These are phyloP conservation scores for Cladosporium sphaerospermum DNA, from an alignment of 2,329 filamentous ascomycete genomes.

Conservation along the genomic window DNA sequence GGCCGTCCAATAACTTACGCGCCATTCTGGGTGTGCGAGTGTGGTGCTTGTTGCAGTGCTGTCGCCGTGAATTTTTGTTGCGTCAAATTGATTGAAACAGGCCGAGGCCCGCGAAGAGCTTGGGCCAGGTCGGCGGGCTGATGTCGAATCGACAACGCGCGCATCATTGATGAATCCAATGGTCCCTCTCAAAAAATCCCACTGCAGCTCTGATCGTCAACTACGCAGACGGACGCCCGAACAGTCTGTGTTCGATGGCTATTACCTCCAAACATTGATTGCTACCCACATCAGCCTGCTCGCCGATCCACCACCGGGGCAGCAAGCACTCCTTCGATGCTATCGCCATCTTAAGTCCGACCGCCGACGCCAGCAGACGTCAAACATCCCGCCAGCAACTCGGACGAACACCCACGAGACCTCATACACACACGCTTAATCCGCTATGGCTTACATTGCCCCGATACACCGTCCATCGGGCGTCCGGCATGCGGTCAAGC, in stretches of 20 bases:
- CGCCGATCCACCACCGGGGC: no score
- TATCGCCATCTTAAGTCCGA: neutral
- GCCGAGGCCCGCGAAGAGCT: conserved; percentile 4
- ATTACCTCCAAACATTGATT: no score
- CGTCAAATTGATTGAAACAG: neutral
- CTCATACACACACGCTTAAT: neutral
- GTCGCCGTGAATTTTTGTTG: conserved; percentile 13
- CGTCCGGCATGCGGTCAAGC: conserved; percentile 78
- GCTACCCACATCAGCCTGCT: no score
- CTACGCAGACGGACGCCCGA: no score
- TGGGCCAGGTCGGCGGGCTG: neutral
- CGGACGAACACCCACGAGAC: neutral
- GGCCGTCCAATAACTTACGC: conserved; percentile 15
- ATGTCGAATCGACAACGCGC: neutral
- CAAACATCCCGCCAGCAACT: conserved; percentile 2
- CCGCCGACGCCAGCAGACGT: conserved; percentile 4
- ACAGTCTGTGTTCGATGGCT: no score
- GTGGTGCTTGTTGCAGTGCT: conserved; percentile 17
- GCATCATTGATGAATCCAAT: neutral
- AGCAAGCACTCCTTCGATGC: no score
- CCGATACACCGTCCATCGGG: conserved; percentile 90
- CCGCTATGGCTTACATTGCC: conserved; percentile 83
- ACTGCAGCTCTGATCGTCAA: no score
- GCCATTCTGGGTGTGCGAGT: conserved; percentile 14
- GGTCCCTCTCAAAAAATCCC: no score